Evolutionary conservation across 495 filamentous ascomycete genomes (phyloP), one percentile per base, ranked within the genome.

Genomic region (Talaromyces adpressus): DNA sequence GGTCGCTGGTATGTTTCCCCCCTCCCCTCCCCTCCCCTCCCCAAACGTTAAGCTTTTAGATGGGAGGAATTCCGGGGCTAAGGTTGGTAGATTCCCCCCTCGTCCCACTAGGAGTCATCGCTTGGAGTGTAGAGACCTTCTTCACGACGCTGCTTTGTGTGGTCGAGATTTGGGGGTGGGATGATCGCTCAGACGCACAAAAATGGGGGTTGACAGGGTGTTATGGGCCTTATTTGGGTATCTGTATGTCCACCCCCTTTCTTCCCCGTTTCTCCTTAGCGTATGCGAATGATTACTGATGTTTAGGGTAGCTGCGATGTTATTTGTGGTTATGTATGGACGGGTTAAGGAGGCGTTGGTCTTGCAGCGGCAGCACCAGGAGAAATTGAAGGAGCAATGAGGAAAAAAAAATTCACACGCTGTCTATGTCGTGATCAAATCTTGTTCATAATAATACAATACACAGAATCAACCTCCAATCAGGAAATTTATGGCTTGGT

Each of bases 401-500:
- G 27, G 27, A 27, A 4, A 2, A 4, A 27, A 4, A 29, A 5
- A 22, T n/a, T n/a, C n/a, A 16, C 23, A 14, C 16, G 11, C 3
- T 27, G 52, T 56, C 52, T 56, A 56, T 56, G 20, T 53, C 27
- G 22, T 53, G 47, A 57, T 59, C 8, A 34, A 39, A 63, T 47
- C 59, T 59, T 61, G 61, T 52, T 63, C 53, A 32, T 36, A 57
- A 23, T 36, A 32, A 62, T n/a, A 53, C 22, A 51, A 59, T 63
- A 73, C 64, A 69, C 63, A 66, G 60, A 45, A 29, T 45, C 67
- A 61, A 36, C 59, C 54, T 72, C 68, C 77, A 59, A 96, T 90
- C 64, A 97, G 78, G 56, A 97, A 83, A 51, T 90, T 88, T 59
- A 93, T 92, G 20, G 94, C 94, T 61, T 87, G 83, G 58, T 97